Evolutionary conservation across 73 alveolate genomes (phyloP).

Genomic region (Uronychia binucleata): DNA sequence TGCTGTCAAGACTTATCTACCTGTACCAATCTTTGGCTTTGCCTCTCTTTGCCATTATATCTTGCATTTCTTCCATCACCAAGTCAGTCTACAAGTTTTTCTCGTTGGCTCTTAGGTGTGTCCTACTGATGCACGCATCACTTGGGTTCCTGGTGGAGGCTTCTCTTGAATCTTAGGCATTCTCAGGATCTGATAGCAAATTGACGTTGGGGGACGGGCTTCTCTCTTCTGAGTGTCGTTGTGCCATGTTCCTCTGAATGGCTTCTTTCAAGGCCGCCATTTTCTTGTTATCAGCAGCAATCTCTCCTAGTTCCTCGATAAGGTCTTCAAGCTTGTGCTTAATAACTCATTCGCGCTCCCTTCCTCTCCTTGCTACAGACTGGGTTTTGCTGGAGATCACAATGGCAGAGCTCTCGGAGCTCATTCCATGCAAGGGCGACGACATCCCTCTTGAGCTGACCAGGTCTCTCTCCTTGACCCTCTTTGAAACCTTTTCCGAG

Average conservation of each 20-base stretch:
- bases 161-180: neutral
- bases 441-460: too few species aligned
- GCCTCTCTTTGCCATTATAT: neutral
- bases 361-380: neutral
- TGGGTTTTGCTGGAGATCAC: neutral
- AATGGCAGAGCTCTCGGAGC: neutral
- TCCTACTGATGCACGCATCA: too few species aligned
- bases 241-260: neutral
- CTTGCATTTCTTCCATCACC: neutral
- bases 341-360: neutral
- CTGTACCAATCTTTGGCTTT: neutral
- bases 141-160: neutral
- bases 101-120: neutral
- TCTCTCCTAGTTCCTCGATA: neutral
- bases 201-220: neutral
- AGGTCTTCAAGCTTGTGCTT: neutral
- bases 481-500: too few species aligned
- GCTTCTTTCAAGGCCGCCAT: neutral
- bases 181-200: too few species aligned
- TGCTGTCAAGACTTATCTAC: neutral
- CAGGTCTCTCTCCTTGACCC: too few species aligned
- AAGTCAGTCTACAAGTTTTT: neutral
- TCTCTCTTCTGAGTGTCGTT: neutral
- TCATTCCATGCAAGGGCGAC: too few species aligned
- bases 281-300: neutral